These are phyloP conservation scores for Strobilomyces dryophilus DNA, from an alignment of 768 basidiomycete species.

Conservation along the genomic window DNA sequence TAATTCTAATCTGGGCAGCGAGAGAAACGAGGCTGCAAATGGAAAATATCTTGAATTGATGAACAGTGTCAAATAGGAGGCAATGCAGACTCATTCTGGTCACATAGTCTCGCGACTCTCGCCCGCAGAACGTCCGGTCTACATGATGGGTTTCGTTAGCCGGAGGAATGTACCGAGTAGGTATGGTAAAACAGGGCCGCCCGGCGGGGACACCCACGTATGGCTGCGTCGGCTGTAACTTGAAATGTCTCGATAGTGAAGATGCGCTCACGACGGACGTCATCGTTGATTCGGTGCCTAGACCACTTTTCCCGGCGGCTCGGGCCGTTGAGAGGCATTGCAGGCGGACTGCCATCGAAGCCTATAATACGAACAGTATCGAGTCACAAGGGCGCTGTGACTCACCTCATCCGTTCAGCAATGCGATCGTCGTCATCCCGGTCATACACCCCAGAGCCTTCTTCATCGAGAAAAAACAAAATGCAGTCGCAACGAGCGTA, in stretches of 20 bases:
- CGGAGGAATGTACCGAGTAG: neutral
- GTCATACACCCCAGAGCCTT: constrained; percentile 1
- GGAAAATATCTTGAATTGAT: neutral
- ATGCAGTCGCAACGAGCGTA: constrained; percentile 28
- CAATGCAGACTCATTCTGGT: neutral
- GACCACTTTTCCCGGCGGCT: neutral
- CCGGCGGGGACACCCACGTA: neutral
- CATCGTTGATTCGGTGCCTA: neutral
- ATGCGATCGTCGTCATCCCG: constrained; percentile 18
- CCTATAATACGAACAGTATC: constrained; percentile 15
- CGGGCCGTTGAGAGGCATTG: constrained; percentile 1
- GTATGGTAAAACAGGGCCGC: neutral
- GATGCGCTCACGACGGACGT: neutral
- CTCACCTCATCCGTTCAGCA: constrained; percentile 7
- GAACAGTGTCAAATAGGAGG: neutral
- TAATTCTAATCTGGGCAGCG: neutral
- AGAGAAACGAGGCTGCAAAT: too few species aligned
- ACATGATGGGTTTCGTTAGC: neutral
- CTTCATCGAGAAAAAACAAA: constrained; percentile 18
- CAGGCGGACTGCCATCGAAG: neutral
- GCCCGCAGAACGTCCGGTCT: too few species aligned
- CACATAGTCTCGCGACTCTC: neutral
- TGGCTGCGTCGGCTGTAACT: neutral
- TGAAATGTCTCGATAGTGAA: neutral
- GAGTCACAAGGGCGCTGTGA: neutral